Conservation (phyloP, 116 monocot genomes). For the Posidonia oceanica region DNA sequence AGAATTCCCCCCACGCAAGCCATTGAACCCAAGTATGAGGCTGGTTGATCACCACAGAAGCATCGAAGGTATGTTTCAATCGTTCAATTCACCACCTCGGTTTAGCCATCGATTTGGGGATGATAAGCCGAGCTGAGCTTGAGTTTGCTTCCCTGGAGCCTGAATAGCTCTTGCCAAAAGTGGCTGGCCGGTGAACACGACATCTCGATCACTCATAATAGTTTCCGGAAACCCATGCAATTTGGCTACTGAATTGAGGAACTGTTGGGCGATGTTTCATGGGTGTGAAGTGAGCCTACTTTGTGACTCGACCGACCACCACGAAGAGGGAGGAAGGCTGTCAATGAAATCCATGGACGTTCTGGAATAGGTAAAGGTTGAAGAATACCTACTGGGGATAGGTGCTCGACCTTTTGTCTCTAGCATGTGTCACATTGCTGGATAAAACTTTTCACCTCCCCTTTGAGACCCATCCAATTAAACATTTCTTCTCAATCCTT, state of each 20-base stretch:
- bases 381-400: neutral
- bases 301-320: neutral
- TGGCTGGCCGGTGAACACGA: neutral
- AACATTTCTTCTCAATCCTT: neutral
- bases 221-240: neutral
- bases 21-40: neutral
- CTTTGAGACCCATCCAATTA: neutral
- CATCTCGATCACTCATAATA: neutral
- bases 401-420: neutral
- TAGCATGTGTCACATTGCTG: neutral
- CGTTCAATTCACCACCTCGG: neutral
- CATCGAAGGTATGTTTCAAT: neutral
- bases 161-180: neutral
- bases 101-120: neutral
- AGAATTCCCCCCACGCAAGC: too few species aligned
- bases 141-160: neutral
- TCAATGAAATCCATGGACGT: constrained; percentile 1
- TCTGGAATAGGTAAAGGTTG: constrained; percentile 1
- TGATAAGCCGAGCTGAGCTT: neutral
- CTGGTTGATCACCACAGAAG: neutral
- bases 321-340: neutral
- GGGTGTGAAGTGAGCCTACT: neutral
- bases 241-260: neutral
- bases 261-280: neutral
- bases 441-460: neutral